These are phyloP conservation scores for Cynara cardunculus DNA, from an alignment of 129 eudicot species.

Conservation along the genomic window DNA sequence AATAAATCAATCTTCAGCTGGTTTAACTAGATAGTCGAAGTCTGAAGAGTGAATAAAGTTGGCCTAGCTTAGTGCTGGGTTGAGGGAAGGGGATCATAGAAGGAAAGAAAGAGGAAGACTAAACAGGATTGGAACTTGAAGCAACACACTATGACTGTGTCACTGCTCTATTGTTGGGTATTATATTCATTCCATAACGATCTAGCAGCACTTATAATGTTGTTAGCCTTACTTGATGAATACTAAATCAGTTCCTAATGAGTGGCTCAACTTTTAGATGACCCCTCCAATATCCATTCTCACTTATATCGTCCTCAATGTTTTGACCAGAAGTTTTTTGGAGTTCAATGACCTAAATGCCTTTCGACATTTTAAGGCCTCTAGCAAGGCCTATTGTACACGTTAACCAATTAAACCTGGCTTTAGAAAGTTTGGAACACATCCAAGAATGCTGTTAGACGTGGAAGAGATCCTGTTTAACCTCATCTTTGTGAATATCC, in stretches of 20 bases:
- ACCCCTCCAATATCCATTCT: not conserved
- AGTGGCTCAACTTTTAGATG: not conserved
- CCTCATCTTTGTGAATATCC: not conserved
- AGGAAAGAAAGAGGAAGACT: not conserved
- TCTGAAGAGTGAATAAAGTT: not conserved
- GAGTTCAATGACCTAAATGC: not conserved
- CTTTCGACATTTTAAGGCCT: not conserved
- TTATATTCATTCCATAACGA: not conserved
- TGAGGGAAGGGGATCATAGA: not conserved
- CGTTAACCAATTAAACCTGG: not conserved
- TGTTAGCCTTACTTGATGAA: not conserved
- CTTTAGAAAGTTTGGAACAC: not conserved
- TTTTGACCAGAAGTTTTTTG: not conserved
- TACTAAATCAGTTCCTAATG: not conserved
- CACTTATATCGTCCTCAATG: not conserved
- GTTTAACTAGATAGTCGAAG: not conserved
- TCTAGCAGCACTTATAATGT: not conserved
- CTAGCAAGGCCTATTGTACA: not conserved
- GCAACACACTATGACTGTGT: not conserved
- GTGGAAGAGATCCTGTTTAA: not conserved
- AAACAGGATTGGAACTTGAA: not conserved
- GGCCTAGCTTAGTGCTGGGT: not conserved
- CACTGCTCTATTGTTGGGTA: not conserved
- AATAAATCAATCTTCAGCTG: not conserved
- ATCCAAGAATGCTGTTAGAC: not conserved